Evolutionary conservation across 2,329 filamentous ascomycete genomes (phyloP), one percentile per base, ranked within the genome.

Genomic region (Metarhizium robertsii): DNA sequence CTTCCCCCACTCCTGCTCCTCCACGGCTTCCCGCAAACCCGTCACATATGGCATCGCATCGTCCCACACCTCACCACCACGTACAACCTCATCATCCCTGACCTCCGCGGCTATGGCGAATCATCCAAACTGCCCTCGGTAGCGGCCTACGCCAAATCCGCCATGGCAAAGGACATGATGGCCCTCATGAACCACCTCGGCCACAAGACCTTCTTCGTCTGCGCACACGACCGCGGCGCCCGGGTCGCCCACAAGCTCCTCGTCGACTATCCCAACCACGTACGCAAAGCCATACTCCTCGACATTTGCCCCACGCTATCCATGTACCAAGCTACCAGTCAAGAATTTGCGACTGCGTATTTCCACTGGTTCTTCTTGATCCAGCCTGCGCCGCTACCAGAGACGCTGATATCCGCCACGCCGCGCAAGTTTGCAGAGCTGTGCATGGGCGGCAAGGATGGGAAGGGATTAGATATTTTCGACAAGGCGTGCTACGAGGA

Each of bases 351-450:
- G 1, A 69, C 69, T 32, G 71, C 72, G 0, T 83, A 81, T 64
- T 83, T 77, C 61, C 80, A 84, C 65, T 84, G 80, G 79, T 81
- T 80, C 53, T 77, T 83, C 59, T 71, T 83, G 20, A 78, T 81
- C 8, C 80, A 84, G 62, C 64, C 68, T 0, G 66, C 67, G 5
- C 76, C 80, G 0, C 71, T 83, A 5, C 79, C 76, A 0, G 79
- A 82, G 61, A 73, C 70, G 45, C 66, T 80, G 50, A 74, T 76
- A 58, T 66, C 66, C 0, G 65, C 62, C 0, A 63, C 68, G 29
- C 71, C 74, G 3, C 62, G 69, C 6, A 65, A 68, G 38, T 72
- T 79, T n/a, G 67, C 72, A 0, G 67, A 72, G 18, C 62, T 70
- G 43, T 79, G 73, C 59, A 66, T 74, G 71, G 65, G 76, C 53